phyloP scores from a whole-genome alignment of 2,329 filamentous ascomycete genomes.

The Fusarium haematococcum region DNA sequence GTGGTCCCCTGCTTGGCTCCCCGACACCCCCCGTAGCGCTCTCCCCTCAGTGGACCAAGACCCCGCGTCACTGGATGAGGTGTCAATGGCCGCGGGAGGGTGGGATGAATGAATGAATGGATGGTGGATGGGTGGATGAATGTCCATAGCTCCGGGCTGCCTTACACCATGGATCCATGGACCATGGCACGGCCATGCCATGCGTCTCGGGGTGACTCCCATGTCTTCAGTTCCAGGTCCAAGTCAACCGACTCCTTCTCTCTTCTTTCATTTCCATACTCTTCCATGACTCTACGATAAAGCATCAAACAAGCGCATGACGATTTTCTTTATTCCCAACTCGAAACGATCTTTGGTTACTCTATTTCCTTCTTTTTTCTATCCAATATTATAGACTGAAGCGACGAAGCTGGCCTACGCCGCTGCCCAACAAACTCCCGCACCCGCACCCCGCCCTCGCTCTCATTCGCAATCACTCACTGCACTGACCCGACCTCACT shows the following conservation, averaged over 20 bases:
- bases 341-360: slow-evolving; percentile 32
- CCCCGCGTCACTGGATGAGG: slow-evolving; percentile 28
- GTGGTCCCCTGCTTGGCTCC: slow-evolving; percentile 23
- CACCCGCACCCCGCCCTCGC: slow-evolving; percentile 23
- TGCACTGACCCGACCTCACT: slow-evolving; percentile 16
- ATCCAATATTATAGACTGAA: slow-evolving; percentile 32
- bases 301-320: slow-evolving; percentile 41
- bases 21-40: slow-evolving; percentile 16
- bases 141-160: slow-evolving; percentile 13
- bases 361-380: slow-evolving; percentile 9
- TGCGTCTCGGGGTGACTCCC: slow-evolving; percentile 27
- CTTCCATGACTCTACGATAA: slow-evolving; percentile 44
- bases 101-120: slow-evolving; percentile 1
- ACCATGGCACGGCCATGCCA: slow-evolving; percentile 1
- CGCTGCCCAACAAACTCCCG: slow-evolving; percentile 36
- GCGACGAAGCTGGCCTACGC: slow-evolving; percentile 46
- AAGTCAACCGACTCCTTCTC: slow-evolving; percentile 11
- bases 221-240: slow-evolving; percentile 18
- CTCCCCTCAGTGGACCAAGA: slow-evolving; percentile 10
- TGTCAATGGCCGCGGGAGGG: neutral
- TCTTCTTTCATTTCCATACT: slow-evolving; percentile 39
- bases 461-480: slow-evolving; percentile 24
- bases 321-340: slow-evolving; percentile 28
- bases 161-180: slow-evolving; percentile 26
- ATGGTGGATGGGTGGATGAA: neutral